These are phyloP conservation scores for Smallanthus sonchifolius DNA, from an alignment of 129 eudicot species.

Conservation along the genomic window DNA sequence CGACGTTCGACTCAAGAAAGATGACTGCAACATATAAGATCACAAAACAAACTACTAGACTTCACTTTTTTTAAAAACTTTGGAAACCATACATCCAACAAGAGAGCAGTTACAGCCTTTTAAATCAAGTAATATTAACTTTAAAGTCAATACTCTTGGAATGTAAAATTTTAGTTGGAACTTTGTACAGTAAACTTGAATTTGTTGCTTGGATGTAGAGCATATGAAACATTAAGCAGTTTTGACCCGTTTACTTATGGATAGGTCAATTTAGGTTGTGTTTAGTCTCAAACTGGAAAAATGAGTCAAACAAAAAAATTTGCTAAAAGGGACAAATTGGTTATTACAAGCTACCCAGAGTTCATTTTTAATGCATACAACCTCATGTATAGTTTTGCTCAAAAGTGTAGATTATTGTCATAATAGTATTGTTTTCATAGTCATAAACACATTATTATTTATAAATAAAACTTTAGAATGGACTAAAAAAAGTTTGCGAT, in stretches of 20 bases:
- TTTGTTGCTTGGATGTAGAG: neutral
- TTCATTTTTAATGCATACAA: neutral
- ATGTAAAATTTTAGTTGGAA: neutral
- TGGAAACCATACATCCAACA: neutral
- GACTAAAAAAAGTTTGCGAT: neutral
- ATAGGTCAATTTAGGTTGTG: neutral
- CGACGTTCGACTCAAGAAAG: conserved; percentile 60
- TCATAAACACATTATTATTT: neutral
- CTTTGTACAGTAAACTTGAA: neutral
- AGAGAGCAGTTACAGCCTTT: neutral
- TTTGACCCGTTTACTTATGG: neutral
- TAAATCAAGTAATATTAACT: neutral
- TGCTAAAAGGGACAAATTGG: neutral
- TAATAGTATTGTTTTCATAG: neutral
- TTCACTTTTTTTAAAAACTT: neutral
- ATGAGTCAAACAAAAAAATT: neutral
- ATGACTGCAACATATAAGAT: conserved; percentile 52
- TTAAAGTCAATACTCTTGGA: neutral
- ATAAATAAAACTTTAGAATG: neutral
- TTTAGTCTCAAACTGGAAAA: neutral
- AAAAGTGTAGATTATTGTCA: neutral
- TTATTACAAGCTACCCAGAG: neutral
- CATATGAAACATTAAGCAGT: neutral
- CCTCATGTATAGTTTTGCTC: neutral
- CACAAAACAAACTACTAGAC: neutral